Percentiles rank a stretch among this genome's conserved stretches.
These are phyloP conservation scores for Penicillium decumbens DNA, from an alignment of 2,329 filamentous ascomycete species.

Conservation along the genomic window DNA sequence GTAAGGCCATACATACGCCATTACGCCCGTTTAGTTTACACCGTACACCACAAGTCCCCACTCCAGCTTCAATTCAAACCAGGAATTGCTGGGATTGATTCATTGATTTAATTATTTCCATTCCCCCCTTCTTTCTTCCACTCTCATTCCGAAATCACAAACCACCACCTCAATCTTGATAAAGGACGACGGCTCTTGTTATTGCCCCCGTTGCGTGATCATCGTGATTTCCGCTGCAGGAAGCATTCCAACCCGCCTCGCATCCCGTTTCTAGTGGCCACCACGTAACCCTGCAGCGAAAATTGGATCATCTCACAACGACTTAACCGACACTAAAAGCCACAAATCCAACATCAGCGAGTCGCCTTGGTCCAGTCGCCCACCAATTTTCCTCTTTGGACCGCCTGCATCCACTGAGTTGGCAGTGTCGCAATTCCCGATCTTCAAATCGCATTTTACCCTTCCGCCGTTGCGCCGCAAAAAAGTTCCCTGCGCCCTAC, in stretches of 20 bases:
- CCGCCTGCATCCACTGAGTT: constrained; percentile 35
- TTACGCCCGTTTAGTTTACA: constrained; percentile 2
- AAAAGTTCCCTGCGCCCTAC: constrained; percentile 15
- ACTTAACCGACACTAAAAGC: constrained; percentile 24
- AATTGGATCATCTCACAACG: constrained; percentile 26
- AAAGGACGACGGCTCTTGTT: constrained; percentile 22
- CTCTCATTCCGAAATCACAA: neutral
- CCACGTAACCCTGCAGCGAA: constrained; percentile 36
- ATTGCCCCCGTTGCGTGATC: constrained; percentile 21
- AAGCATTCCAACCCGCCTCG: constrained; percentile 22
- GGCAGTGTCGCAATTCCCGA: constrained; percentile 33
- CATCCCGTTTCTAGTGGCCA: constrained; percentile 27
- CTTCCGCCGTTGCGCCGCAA: constrained; percentile 18
- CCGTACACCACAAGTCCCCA: constrained; percentile 16
- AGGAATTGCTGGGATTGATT: constrained; percentile 22
- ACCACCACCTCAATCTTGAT: neutral
- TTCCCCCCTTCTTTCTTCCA: constrained; percentile 5
- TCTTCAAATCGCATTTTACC: constrained; percentile 24
- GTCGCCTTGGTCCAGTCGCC: constrained; percentile 25
- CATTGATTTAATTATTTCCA: constrained; percentile 24
- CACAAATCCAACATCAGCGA: constrained; percentile 24
- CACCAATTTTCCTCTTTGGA: constrained; percentile 35
- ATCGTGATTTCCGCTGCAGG: constrained; percentile 20
- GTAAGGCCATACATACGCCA: neutral
- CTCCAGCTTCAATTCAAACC: constrained; percentile 24